These are phyloP conservation scores for Pseudonectria foliicola DNA, from an alignment of 2,329 filamentous ascomycete species.

Conservation along the genomic window DNA sequence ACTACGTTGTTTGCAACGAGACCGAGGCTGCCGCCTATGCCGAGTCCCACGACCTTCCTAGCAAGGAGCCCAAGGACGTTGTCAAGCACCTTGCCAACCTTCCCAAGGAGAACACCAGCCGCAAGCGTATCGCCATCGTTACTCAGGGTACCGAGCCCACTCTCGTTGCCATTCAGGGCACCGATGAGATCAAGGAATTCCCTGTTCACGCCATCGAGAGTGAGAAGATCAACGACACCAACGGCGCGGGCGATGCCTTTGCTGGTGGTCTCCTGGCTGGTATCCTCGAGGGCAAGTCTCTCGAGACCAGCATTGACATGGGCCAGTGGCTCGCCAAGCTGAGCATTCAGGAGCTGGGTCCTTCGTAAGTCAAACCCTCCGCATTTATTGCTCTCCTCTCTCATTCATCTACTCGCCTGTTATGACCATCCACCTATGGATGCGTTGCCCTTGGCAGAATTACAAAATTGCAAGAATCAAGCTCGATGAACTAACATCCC, in stretches of 20 bases:
- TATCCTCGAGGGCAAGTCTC: constrained; percentile 72
- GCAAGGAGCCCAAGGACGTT: constrained; percentile 75
- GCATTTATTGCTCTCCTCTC: constrained; percentile 5
- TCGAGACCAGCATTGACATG: constrained; percentile 77
- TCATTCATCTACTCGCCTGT: constrained; percentile 9
- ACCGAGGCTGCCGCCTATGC: constrained; percentile 86
- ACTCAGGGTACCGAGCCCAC: constrained; percentile 94
- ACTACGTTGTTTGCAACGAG: constrained; percentile 96
- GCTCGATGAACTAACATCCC: constrained; percentile 12
- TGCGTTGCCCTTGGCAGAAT: constrained; percentile 4
- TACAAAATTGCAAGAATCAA: constrained; percentile 9
- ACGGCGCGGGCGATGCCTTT: constrained; percentile 94
- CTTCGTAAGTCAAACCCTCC: constrained; percentile 63
- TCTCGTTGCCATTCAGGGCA: constrained; percentile 69
- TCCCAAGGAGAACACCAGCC: constrained; percentile 84
- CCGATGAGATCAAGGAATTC: constrained; percentile 66
- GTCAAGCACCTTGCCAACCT: constrained; percentile 78
- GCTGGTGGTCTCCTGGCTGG: constrained; percentile 90
- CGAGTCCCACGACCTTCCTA: constrained; percentile 67
- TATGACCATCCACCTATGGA: constrained; percentile 8
- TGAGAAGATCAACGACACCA: constrained; percentile 87
- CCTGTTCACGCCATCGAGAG: constrained; percentile 72
- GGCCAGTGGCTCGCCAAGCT: constrained; percentile 94
- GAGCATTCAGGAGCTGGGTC: constrained; percentile 91
- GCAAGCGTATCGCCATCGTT: constrained; percentile 80